These are phyloP conservation scores for Hippophae gyantsensis DNA, from an alignment of 306 rosid species.

Conservation along the genomic window DNA sequence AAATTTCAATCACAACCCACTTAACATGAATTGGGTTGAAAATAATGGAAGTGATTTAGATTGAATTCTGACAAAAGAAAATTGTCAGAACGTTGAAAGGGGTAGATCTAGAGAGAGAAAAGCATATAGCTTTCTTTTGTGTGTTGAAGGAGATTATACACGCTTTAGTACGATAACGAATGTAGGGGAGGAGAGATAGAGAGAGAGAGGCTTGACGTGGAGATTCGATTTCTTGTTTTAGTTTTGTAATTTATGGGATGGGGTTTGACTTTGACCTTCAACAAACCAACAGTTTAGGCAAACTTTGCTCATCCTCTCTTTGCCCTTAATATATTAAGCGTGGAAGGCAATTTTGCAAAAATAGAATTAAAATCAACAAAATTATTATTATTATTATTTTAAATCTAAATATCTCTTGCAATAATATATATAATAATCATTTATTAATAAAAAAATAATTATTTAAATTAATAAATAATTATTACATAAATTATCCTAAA, in stretches of 20 bases:
- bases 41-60: not conserved
- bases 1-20: slow-evolving; percentile 3
- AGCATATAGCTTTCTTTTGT: not conserved
- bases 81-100: slow-evolving; percentile 24
- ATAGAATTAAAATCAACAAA: no score
- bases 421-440: no score
- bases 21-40: slow-evolving; percentile 1
- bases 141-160: slow-evolving; percentile 34
- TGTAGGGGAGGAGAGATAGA: no score
- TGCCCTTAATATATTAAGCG: slow-evolving; percentile 9
- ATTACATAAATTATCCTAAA: no score
- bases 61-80: slow-evolving; percentile 1
- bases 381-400: no score
- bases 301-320: slow-evolving; percentile 37
- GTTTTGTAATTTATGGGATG: slow-evolving; percentile 45
- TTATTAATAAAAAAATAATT: no score
- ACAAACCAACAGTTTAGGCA: slow-evolving; percentile 72
- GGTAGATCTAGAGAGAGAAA: slow-evolving; percentile 22
- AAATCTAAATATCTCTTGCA: no score
- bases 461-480: no score
- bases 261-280: slow-evolving; percentile 65
- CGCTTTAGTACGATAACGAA: slow-evolving; percentile 24
- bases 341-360: no score
- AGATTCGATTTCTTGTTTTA: slow-evolving; percentile 40
- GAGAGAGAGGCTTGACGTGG: slow-evolving; percentile 12